Evolutionary conservation across 345 rosid genomes (phyloP).

Genomic region (Murraya koenigii): DNA sequence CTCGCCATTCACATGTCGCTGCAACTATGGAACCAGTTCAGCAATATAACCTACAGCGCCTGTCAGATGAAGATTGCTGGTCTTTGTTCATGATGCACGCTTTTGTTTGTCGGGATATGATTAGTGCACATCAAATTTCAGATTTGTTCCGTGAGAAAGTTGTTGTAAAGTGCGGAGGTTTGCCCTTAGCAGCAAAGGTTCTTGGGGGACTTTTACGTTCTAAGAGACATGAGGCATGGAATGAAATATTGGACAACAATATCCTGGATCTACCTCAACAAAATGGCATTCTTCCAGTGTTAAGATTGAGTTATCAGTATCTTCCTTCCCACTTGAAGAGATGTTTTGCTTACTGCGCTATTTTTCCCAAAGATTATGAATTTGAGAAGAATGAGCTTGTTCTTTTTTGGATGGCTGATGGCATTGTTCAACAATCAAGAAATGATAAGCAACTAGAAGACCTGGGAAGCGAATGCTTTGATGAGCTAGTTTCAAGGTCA

Average conservation of each 20-base stretch:
- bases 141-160: not conserved
- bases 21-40: not conserved
- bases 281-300: not conserved
- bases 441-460: not conserved
- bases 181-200: constrained; percentile 20
- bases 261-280: not conserved
- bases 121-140: not conserved
- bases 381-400: not conserved
- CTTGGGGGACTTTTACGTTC: constrained; percentile 20
- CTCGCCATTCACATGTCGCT: not conserved
- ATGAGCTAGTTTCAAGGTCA: constrained; percentile 5
- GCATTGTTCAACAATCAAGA: not conserved
- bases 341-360: not conserved
- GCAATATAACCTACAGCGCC: not conserved
- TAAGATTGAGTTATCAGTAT: not conserved
- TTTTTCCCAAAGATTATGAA: not conserved
- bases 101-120: not conserved
- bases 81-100: not conserved
- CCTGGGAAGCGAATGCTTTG: constrained; percentile 5
- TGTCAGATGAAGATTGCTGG: constrained; percentile 18
- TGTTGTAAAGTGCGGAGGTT: constrained; percentile 14
- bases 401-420: not conserved
- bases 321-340: not conserved
- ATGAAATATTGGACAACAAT: constrained; percentile 3
- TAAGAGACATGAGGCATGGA: not conserved